A percentile compares a stretch with the other conserved stretches of the same genome.
phyloP scores from a whole-genome alignment of 2,329 filamentous ascomycete genomes.

The Cordyceps javanica region DNA sequence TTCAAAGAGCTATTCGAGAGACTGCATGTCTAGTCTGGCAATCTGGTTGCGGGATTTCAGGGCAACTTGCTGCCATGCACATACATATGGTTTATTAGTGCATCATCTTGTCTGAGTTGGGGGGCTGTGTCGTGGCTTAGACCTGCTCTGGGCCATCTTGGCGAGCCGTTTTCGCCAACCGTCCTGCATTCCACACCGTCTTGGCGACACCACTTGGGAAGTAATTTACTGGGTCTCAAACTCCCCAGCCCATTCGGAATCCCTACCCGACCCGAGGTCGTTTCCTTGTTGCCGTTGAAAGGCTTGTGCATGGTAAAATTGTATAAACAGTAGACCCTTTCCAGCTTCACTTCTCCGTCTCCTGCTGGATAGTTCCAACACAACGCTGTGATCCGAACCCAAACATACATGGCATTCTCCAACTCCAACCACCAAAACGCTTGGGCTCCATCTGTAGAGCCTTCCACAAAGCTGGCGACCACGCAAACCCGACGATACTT shows the following conservation, averaged over 20 bases:
- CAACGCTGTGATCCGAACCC: not conserved
- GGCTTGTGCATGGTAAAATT: not conserved
- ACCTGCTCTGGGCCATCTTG: not conserved
- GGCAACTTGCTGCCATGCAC: too few relatives aligned
- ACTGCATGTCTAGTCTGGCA: too few relatives aligned
- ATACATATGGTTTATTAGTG: too few relatives aligned
- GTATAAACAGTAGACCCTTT: too few relatives aligned
- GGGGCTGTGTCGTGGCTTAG: constrained; percentile 12
- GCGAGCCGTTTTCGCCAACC: not conserved
- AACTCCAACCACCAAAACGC: not conserved
- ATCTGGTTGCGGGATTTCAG: too few relatives aligned
- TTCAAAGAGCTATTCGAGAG: not conserved
- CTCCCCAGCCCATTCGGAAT: not conserved
- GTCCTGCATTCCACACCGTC: not conserved
- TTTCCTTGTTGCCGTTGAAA: too few relatives aligned
- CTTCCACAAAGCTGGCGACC: constrained; percentile 12
- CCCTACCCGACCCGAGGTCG: not conserved
- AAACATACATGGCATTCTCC: constrained; percentile 2
- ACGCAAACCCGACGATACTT: constrained; percentile 7
- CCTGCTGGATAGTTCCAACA: not conserved
- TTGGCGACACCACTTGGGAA: not conserved
- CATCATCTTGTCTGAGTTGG: not conserved
- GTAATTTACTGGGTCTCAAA: not conserved
- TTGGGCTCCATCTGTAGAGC: constrained; percentile 10
- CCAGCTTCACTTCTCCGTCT: not conserved